These are phyloP conservation scores for Phytophthora crassamura DNA, from an alignment of 352 stramenopile species.

Conservation along the genomic window DNA sequence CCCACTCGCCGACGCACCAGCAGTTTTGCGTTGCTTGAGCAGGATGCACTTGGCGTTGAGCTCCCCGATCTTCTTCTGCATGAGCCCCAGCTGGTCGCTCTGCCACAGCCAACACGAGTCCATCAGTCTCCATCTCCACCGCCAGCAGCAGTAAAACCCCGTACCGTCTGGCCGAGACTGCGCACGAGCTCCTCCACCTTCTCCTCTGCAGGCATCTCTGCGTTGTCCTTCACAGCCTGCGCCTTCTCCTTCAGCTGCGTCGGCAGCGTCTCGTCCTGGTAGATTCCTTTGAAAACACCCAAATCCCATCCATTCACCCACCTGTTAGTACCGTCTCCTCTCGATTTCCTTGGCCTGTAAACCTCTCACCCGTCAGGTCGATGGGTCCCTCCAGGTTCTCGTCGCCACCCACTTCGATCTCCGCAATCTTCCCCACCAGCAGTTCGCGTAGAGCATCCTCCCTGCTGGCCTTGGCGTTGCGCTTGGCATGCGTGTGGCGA, in stretches of 20 bases:
- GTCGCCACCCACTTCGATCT: constrained; percentile 85
- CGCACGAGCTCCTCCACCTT: constrained; percentile 51
- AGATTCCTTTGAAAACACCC: constrained; percentile 49
- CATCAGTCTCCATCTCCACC: constrained; percentile 1
- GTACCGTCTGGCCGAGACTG: constrained; percentile 56
- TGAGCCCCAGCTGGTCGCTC: constrained; percentile 61
- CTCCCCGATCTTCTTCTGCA: constrained; percentile 88
- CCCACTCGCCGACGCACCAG: constrained; percentile 26
- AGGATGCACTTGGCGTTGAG: constrained; percentile 84
- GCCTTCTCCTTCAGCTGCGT: constrained; percentile 41
- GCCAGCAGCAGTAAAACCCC: not conserved
- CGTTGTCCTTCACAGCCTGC: constrained; percentile 48
- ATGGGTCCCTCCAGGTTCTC: constrained; percentile 81
- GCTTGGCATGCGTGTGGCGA: constrained; percentile 34
- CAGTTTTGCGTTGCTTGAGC: constrained; percentile 76
- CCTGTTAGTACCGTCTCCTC: no score
- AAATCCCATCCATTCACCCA: no score
- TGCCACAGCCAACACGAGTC: constrained; percentile 12
- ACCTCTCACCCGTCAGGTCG: constrained; percentile 56
- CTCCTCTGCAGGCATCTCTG: constrained; percentile 45
- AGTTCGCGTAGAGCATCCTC: constrained; percentile 81
- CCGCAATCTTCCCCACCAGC: constrained; percentile 83
- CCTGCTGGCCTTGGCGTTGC: constrained; percentile 28
- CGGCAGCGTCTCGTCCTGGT: constrained; percentile 61
- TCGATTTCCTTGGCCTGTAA: no score